Percentiles rank a stretch among this genome's conserved stretches.
Conservation (phyloP, 1,284 basidiomycete genomes). For the Microbotryum silenes-acaulis region DNA sequence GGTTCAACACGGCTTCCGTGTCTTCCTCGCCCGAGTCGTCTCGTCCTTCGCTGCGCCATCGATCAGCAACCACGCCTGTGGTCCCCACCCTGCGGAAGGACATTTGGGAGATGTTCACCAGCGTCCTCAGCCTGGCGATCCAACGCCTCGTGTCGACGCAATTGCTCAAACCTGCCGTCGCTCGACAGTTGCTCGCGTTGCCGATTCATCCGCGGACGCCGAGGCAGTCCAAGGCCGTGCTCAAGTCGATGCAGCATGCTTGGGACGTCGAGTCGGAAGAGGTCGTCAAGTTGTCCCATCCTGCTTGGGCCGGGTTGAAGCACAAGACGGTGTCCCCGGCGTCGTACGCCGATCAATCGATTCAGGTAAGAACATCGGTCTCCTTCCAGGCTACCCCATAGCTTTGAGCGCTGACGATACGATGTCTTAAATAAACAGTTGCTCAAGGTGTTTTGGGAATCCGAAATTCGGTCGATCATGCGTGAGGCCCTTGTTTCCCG, state of each 20-base stretch:
- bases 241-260: slow-evolving; percentile 38
- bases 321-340: slow-evolving; percentile 39
- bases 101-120: slow-evolving; percentile 41
- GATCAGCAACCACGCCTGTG: neutral
- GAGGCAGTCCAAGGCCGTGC: slow-evolving; percentile 39
- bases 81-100: slow-evolving; percentile 26
- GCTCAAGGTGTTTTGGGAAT: slow-evolving; percentile 43
- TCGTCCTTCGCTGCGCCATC: neutral
- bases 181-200: slow-evolving; percentile 39
- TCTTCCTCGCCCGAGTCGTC: neutral
- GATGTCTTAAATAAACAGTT: slow-evolving; percentile 36
- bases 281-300: slow-evolving; percentile 39
- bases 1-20: neutral
- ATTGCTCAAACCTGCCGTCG: slow-evolving; percentile 42
- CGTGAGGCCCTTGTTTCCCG: slow-evolving; percentile 40
- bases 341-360: slow-evolving; percentile 40
- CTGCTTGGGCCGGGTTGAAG: slow-evolving; percentile 41
- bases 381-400: no score
- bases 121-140: slow-evolving; percentile 41
- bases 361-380: slow-evolving; percentile 14
- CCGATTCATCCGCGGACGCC: slow-evolving; percentile 42
- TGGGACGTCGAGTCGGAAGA: slow-evolving; percentile 41
- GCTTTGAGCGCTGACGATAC: neutral
- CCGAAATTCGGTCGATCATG: slow-evolving; percentile 40
- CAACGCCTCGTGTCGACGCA: slow-evolving; percentile 43